These are phyloP conservation scores for Juncus effusus DNA, from an alignment of 176 grass and related monocot genomes.

Conservation along the genomic window DNA sequence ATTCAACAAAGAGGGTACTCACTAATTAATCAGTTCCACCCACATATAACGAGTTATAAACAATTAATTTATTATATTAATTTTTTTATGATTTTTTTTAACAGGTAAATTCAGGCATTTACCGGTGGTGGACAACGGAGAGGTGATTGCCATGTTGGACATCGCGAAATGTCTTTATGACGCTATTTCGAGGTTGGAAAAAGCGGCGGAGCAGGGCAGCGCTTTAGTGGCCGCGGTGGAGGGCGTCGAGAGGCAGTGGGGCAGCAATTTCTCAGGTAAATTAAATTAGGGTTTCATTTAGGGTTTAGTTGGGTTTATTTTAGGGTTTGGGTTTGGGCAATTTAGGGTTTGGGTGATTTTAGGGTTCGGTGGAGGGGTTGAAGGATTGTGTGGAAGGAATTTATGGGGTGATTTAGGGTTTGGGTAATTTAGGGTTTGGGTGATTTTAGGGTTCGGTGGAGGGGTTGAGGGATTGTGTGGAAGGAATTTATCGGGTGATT, in stretches of 20 bases:
- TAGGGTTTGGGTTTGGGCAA: neutral
- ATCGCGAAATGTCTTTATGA: slow-evolving; percentile 98
- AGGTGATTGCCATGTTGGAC: slow-evolving; percentile 99
- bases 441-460: neutral
- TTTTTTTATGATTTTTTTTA: slow-evolving; percentile 32
- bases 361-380: neutral
- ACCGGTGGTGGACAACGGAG: slow-evolving; percentile 95
- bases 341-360: neutral
- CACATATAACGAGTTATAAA: neutral
- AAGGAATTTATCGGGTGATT: too few relatives aligned
- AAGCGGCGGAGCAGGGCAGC: slow-evolving; percentile 92
- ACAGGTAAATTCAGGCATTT: slow-evolving; percentile 99
- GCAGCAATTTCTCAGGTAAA: slow-evolving; percentile 76
- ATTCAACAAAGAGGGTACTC: too few relatives aligned
- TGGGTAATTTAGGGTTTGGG: slow-evolving; percentile 1
- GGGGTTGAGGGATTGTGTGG: too few relatives aligned
- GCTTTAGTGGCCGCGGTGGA: slow-evolving; percentile 95
- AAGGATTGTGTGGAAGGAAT: too few relatives aligned
- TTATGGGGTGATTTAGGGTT: too few relatives aligned
- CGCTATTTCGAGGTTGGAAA: slow-evolving; percentile 93
- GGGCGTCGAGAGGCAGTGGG: slow-evolving; percentile 85
- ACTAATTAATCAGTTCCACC: neutral
- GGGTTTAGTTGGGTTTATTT: neutral
- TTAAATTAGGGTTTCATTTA: neutral
- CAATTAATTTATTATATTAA: slow-evolving; percentile 5